phyloP scores from a whole-genome alignment of 2,329 filamentous ascomycete genomes.

The Cyphellophora attinorum region DNA sequence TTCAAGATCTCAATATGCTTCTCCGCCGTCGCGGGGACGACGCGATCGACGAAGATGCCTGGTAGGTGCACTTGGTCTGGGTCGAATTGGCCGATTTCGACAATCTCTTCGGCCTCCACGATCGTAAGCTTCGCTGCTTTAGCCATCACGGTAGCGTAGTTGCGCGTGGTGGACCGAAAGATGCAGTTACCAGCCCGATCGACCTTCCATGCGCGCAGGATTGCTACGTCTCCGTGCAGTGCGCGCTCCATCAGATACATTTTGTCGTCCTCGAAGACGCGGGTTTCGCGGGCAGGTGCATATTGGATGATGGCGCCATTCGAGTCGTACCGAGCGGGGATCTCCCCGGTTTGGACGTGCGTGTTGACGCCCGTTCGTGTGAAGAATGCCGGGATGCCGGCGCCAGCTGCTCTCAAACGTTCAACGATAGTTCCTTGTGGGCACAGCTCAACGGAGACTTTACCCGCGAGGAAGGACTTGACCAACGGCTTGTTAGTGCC shows the following conservation, averaged over 20 bases:
- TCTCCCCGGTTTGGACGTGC: constrained; percentile 32
- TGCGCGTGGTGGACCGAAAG: constrained; percentile 67
- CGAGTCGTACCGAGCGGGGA: constrained; percentile 49
- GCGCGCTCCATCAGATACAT: constrained; percentile 69
- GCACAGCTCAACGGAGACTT: constrained; percentile 83
- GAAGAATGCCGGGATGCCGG: constrained; percentile 82
- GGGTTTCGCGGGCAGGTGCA: constrained; percentile 58
- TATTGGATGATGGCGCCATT: constrained; percentile 62
- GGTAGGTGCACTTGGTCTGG: constrained; percentile 69
- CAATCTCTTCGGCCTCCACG: constrained; percentile 77
- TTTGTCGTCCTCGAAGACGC: constrained; percentile 59
- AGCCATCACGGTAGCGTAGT: constrained; percentile 68
- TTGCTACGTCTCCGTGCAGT: constrained; percentile 66
- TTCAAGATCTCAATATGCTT: constrained; percentile 67
- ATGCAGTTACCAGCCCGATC: constrained; percentile 71
- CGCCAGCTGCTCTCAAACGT: constrained; percentile 75
- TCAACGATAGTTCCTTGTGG: constrained; percentile 89
- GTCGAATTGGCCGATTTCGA: constrained; percentile 61
- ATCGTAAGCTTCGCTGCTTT: constrained; percentile 71
- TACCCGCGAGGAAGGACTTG: constrained; percentile 76
- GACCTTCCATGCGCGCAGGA: constrained; percentile 66
- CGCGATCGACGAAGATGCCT: constrained; percentile 73
- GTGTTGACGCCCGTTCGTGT: constrained; percentile 62
- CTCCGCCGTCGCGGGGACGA: constrained; percentile 61
- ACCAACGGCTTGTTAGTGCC: constrained; percentile 83